Evolutionary conservation across 192 early-diverging fungal genomes (phyloP), one percentile per base, ranked within the genome.

Genomic region (Spizellomyces sp.): DNA sequence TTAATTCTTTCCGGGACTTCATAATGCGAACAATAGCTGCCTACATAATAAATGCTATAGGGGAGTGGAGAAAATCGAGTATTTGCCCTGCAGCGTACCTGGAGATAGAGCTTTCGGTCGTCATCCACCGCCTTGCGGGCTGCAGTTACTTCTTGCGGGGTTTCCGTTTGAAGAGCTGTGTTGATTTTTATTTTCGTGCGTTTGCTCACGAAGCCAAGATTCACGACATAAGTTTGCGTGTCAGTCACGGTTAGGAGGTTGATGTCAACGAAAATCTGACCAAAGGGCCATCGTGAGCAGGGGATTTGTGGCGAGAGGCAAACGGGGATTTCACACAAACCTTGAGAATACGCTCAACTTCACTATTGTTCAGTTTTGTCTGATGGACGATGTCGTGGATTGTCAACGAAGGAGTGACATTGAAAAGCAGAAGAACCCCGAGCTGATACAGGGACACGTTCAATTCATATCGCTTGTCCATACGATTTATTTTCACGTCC

Each of bases 1-100:
- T 71, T 50, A 93, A 57, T 19, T 83, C 74, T 66, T 89, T 77
- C 7, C 91, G 83, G 0, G 92, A 82, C 77, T 95, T 95, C 89
- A 95, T 92, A 19, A 95, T 86, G 19, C 94, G 85, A 0, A 95
- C 94, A 82, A 95, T 93, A 21, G 88, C 81, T n/a, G 94, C 94
- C 81, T 88, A 73, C 4, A 57, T 9, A 58, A 61, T 1, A 54
- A 42, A 77, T 14, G 48, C 10, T 15, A n/a, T 9, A 9, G 22
- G 54, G 56, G 55, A 2, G 43, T 58, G 69, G 70, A 15, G 44
- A 41, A 45, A 10, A 75, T 36, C 81, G 27, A 58, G 21, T 9
- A 45, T 15, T 50, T 17, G 52, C 10, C 19, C 4, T 70, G 36
- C 41, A 55, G 56, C 14, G 27, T 52, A 84, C 86, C 82, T 94